These are phyloP conservation scores for Aspergillus piperis DNA, from an alignment of 2,329 filamentous ascomycete species.

Conservation along the genomic window DNA sequence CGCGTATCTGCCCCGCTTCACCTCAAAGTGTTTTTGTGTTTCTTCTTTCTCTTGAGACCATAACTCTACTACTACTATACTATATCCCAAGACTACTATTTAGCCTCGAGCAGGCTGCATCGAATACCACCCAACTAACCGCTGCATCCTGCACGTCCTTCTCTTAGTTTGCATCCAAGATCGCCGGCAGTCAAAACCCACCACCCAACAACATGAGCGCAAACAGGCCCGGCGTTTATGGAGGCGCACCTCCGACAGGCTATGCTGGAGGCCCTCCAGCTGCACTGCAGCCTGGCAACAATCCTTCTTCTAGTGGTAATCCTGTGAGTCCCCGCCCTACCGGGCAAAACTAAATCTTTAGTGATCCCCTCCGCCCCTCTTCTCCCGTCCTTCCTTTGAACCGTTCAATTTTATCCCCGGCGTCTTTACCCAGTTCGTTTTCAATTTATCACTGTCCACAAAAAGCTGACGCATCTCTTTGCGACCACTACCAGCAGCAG, in stretches of 20 bases:
- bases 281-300: constrained; percentile 34
- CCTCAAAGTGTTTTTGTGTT: not conserved
- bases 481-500: constrained; percentile 11
- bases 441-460: not conserved
- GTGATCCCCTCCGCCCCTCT: constrained; percentile 10
- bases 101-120: not conserved
- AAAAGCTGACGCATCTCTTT: constrained; percentile 8
- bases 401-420: not conserved
- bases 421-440: not conserved
- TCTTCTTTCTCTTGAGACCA: not conserved
- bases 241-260: constrained; percentile 38
- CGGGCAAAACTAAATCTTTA: constrained; percentile 8
- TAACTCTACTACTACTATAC: not conserved
- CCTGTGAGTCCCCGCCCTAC: constrained; percentile 47
- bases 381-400: constrained; percentile 1
- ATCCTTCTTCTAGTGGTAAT: not conserved
- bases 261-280: constrained; percentile 43
- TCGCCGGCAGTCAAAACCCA: constrained; percentile 40
- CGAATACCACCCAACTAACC: constrained; percentile 12
- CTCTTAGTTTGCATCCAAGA: constrained; percentile 41
- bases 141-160: constrained; percentile 16
- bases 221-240: constrained; percentile 32
- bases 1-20: constrained; percentile 11
- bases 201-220: constrained; percentile 18
- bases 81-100: not conserved